Evolutionary conservation across 2,329 filamentous ascomycete genomes (phyloP).

Genomic region (Phialophora expanda): DNA sequence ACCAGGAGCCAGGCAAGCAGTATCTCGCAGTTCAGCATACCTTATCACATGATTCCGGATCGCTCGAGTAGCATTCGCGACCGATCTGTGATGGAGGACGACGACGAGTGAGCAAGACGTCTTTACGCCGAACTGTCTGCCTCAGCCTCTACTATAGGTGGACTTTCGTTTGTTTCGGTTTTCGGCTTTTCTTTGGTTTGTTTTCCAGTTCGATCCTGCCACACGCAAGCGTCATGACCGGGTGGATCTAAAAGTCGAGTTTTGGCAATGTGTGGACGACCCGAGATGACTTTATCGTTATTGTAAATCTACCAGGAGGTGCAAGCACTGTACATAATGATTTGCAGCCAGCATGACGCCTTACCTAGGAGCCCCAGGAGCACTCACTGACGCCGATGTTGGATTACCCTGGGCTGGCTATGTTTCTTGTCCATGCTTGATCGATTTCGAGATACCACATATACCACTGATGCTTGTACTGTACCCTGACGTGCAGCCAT

Average conservation of each 20-base stretch:
- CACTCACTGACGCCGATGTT: neutral
- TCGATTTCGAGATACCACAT: slow-evolving; percentile 11
- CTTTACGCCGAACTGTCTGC: neutral
- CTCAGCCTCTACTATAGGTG: neutral
- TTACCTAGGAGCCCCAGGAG: neutral
- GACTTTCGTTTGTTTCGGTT: neutral
- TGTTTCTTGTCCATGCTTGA: slow-evolving; percentile 1
- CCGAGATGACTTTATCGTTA: slow-evolving; percentile 11
- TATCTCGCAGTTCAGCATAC: slow-evolving; percentile 35
- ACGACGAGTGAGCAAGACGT: neutral
- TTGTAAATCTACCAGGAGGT: neutral
- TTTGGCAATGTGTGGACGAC: slow-evolving; percentile 17
- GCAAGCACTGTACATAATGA: neutral
- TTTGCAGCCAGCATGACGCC: neutral
- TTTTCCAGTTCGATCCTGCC: neutral
- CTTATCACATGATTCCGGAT: slow-evolving; percentile 37
- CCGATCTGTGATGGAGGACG: slow-evolving; percentile 28
- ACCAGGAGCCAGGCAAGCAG: slow-evolving; percentile 30
- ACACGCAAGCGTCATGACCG: slow-evolving; percentile 2
- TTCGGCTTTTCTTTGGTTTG: neutral
- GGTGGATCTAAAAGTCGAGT: slow-evolving; percentile 7
- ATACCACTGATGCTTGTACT: slow-evolving; percentile 2
- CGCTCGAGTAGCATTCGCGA: slow-evolving; percentile 37
- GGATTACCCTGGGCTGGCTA: neutral
- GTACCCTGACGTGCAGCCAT: neutral